Percentiles rank a stretch among this genome's conserved stretches.
These are phyloP conservation scores for Boletus sp. DNA, from an alignment of 1,284 basidiomycete species.

Conservation along the genomic window DNA sequence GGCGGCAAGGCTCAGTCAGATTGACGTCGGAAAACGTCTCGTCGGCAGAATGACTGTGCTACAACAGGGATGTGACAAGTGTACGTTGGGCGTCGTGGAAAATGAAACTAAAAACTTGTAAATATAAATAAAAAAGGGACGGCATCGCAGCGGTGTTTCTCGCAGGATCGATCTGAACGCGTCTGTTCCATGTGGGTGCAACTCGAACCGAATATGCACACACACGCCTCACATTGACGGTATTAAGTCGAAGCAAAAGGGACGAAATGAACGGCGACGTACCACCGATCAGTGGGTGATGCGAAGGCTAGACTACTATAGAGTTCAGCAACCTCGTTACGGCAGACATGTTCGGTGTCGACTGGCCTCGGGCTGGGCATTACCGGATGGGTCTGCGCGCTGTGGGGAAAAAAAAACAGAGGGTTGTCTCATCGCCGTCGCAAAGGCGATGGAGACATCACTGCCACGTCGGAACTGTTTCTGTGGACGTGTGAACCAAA, in stretches of 20 bases:
- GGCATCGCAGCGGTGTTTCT: neutral
- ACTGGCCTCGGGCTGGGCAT: conserved; percentile 1
- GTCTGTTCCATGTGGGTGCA: neutral
- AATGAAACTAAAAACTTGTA: no score
- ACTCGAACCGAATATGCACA: neutral
- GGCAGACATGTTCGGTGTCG: neutral
- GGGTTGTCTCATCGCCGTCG: neutral
- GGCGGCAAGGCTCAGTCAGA: no score
- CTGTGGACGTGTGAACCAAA: neutral
- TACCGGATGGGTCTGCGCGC: neutral
- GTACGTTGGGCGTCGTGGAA: no score
- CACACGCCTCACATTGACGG: conserved; percentile 3
- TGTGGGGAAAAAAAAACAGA: conserved; percentile 2
- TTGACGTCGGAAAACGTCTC: no score
- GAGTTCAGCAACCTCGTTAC: conserved; percentile 2
- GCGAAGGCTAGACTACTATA: neutral
- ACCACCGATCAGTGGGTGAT: conserved; percentile 9
- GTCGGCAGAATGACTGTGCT: neutral
- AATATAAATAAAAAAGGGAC: no score
- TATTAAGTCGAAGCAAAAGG: conserved; percentile 4
- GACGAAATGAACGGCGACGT: conserved; percentile 17
- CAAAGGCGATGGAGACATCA: neutral
- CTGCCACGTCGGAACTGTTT: conserved; percentile 8
- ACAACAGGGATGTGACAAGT: no score
- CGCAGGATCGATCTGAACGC: neutral